Evolutionary conservation across 768 basidiomycete genomes (phyloP).

Genomic region (Tricholoma flavovirens): DNA sequence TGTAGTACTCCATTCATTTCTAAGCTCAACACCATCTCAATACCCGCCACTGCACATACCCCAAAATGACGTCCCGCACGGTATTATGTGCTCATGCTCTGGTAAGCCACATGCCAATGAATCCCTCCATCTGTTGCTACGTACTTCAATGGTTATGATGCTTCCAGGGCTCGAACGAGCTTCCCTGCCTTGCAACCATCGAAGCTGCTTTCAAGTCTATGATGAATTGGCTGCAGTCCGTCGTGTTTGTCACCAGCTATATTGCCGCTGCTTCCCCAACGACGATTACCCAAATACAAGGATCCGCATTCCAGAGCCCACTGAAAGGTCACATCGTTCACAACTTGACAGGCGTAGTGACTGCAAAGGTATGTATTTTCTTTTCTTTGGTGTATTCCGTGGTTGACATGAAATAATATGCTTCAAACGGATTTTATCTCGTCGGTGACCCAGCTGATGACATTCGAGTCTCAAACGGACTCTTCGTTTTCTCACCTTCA

Average conservation of each 20-base stretch:
- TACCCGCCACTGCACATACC: too few species aligned
- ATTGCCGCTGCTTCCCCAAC: constrained; percentile 25
- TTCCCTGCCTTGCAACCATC: background rate
- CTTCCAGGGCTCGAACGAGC: background rate
- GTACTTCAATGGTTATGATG: background rate
- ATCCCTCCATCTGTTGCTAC: background rate
- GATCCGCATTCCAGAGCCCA: constrained; percentile 42
- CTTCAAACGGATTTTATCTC: constrained; percentile 44
- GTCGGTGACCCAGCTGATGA: constrained; percentile 38
- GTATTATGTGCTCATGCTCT: background rate
- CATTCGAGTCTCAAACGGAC: constrained; percentile 43
- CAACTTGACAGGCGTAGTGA: constrained; percentile 45
- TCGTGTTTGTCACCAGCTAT: constrained; percentile 24
- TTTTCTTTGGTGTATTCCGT: background rate
- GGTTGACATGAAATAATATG: constrained; percentile 21
- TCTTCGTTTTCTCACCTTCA: constrained; percentile 43
- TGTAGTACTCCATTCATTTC: too few species aligned
- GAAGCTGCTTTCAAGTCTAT: constrained; percentile 4
- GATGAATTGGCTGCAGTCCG: constrained; percentile 28
- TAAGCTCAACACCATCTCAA: background rate
- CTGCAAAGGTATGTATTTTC: constrained; percentile 39
- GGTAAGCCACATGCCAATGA: background rate
- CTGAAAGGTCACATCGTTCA: constrained; percentile 37
- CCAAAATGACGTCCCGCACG: background rate
- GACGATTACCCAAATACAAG: constrained; percentile 49